Evolutionary conservation across 495 filamentous ascomycete genomes (phyloP).

Genomic region (Hypoxylon lienhwacheense): DNA sequence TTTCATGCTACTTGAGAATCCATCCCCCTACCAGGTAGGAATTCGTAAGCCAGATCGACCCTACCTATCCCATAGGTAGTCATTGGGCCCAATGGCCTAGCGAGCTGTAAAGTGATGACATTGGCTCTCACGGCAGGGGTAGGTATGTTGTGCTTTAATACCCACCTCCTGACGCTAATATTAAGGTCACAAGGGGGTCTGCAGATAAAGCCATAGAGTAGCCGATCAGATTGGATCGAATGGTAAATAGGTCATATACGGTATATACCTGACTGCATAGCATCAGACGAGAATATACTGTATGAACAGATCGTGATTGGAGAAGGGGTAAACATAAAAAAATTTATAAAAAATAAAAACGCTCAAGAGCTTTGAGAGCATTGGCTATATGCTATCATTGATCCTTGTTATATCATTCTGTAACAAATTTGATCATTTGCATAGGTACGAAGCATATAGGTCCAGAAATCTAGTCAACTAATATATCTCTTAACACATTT

Average conservation of each 20-base stretch:
- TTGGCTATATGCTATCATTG: slow-evolving; percentile 22
- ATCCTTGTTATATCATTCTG: slow-evolving; percentile 22
- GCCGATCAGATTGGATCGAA: slow-evolving; percentile 21
- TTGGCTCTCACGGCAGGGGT: slow-evolving; percentile 28
- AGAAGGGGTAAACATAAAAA: slow-evolving; percentile 26
- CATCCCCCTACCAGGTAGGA: no score
- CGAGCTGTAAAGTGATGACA: slow-evolving; percentile 5
- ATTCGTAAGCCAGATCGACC: slow-evolving; percentile 14
- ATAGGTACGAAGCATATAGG: no score
- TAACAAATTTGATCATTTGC: slow-evolving; percentile 25
- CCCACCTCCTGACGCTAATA: slow-evolving; percentile 34
- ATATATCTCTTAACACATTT: no score
- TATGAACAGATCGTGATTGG: slow-evolving; percentile 29
- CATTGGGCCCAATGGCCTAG: slow-evolving; percentile 5
- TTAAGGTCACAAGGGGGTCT: slow-evolving; percentile 32
- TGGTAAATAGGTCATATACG: no score
- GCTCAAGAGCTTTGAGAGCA: slow-evolving; percentile 16
- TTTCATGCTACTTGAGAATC: no score
- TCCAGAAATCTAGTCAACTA: slow-evolving; percentile 34
- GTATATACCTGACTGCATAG: not conserved
- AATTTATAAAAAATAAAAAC: slow-evolving; percentile 5
- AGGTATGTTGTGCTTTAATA: slow-evolving; percentile 30
- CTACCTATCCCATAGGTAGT: slow-evolving; percentile 14
- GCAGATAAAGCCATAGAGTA: slow-evolving; percentile 21
- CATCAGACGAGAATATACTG: slow-evolving; percentile 8